Evolutionary conservation across 805 yeast genomes (phyloP), one percentile per base, ranked within the genome.

Genomic region (Kuraishia ogatae): DNA sequence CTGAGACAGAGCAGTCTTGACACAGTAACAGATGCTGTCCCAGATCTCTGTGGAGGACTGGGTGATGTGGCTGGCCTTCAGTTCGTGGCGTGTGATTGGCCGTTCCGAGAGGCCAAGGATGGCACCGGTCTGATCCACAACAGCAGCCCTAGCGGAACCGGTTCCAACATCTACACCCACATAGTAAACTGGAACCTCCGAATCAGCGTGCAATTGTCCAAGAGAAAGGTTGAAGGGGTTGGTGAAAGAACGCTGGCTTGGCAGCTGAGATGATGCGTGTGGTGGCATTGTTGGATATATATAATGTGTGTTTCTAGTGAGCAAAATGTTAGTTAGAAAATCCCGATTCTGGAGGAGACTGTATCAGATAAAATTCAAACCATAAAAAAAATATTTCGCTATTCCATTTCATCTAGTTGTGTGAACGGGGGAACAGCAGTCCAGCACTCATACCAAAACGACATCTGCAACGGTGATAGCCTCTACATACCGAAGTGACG

Each of bases 131-230:
- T 83, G 80, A 68, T 92, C 94, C 59, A 93, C 89, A 17, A 94
- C 75, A 63, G 97, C 93, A 4, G 98, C 98, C 60, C 99, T 78
- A 5, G 97, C 97, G 1, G 96, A 88, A 17, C 98, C 99, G 0
- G 98, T 92, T n/a, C 99, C 99, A 24, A 94, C 75, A 51, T 71
- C 75, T 26, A 71, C 75, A 52, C 75, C 75, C 13, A 71, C 69
- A 52, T 69, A 71, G 54, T 66, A 70, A 17, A 70, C 64, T 2
- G 70, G 71, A 39, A 46, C 54, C 3, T 58, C 64, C 8, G 53
- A 39, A 23, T 61, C 64, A 13, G 53, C 24, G 51, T 62, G 66
- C 48, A 67, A 57, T 54, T 66, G 62, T 50, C 59, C 58, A 48
- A 64, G 56, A 7, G 77, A 47, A 70, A 77, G 60, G 69, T 76